Conservation (phyloP, 768 basidiomycete species). For the Trametes meyenii region DNA sequence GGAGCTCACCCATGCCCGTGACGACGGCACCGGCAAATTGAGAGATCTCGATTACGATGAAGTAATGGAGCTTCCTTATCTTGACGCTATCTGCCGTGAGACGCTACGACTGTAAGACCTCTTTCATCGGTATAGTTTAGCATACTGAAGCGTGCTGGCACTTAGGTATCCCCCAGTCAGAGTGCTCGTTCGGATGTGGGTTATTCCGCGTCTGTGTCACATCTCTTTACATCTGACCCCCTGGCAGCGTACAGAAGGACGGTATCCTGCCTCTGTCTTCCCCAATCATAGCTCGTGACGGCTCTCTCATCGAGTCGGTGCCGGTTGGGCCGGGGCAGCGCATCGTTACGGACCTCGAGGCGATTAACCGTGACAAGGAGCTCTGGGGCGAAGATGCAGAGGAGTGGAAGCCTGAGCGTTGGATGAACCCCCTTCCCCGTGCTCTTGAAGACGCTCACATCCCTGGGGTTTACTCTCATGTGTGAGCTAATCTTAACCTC, state of each 20-base stretch:
- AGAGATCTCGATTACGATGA: slow-evolving; percentile 28
- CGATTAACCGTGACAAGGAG: slow-evolving; percentile 52
- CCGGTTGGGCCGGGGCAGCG: slow-evolving; percentile 48
- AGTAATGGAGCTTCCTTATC: slow-evolving; percentile 51
- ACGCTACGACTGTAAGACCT: neutral
- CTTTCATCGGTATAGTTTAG: neutral
- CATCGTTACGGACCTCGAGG: slow-evolving; percentile 43
- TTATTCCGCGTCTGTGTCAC: neutral
- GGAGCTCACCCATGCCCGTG: slow-evolving; percentile 24
- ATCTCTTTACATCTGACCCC: neutral
- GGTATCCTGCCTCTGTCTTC: slow-evolving; percentile 58
- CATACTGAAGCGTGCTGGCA: neutral
- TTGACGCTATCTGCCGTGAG: slow-evolving; percentile 49
- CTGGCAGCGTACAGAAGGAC: slow-evolving; percentile 35
- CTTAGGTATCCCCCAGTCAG: neutral
- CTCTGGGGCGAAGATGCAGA: slow-evolving; percentile 38
- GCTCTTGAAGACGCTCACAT: slow-evolving; percentile 10
- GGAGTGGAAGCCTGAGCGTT: slow-evolving; percentile 49
- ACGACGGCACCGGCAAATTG: slow-evolving; percentile 35
- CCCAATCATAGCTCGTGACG: slow-evolving; percentile 45
- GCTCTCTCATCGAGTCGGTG: slow-evolving; percentile 41
- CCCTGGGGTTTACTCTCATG: slow-evolving; percentile 17
- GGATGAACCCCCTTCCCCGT: slow-evolving; percentile 14
- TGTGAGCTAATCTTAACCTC: slow-evolving; percentile 5
- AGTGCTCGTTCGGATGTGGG: neutral